These are phyloP conservation scores for Serendipita sp. DNA, from an alignment of 768 basidiomycete species.

Conservation along the genomic window DNA sequence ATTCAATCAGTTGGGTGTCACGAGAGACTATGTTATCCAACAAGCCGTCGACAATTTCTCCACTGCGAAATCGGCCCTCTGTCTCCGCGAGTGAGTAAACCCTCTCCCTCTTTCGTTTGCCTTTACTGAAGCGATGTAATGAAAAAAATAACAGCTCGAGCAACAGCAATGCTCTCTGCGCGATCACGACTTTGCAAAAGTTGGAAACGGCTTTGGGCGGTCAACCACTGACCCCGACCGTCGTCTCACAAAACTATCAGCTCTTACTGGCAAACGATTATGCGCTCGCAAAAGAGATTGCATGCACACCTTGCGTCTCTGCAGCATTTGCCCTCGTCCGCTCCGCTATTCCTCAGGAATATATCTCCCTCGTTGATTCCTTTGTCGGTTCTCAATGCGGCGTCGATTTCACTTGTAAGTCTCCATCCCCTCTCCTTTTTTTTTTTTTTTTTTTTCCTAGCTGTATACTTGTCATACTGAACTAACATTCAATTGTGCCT, in stretches of 20 bases:
- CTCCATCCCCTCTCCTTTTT: too few relatives aligned
- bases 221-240: background rate
- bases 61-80: background rate
- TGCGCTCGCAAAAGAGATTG: background rate
- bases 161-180: conserved; percentile 1
- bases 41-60: background rate
- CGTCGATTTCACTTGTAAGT: conserved; percentile 1
- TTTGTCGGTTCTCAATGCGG: conserved; percentile 1
- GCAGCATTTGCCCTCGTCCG: background rate
- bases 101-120: background rate
- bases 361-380: background rate
- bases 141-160: background rate
- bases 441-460: background rate
- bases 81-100: conserved; percentile 1
- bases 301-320: background rate
- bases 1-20: background rate
- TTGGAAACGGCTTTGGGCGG: conserved; percentile 1
- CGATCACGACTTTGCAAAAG: background rate
- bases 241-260: background rate
- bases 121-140: background rate
- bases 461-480: background rate
- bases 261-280: background rate
- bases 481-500: background rate
- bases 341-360: background rate
- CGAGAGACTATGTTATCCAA: background rate